Percentiles rank a stretch among this genome's conserved stretches.
These are phyloP conservation scores for Phialocephala sp. DNA, from an alignment of 2,329 filamentous ascomycete species.

Conservation along the genomic window DNA sequence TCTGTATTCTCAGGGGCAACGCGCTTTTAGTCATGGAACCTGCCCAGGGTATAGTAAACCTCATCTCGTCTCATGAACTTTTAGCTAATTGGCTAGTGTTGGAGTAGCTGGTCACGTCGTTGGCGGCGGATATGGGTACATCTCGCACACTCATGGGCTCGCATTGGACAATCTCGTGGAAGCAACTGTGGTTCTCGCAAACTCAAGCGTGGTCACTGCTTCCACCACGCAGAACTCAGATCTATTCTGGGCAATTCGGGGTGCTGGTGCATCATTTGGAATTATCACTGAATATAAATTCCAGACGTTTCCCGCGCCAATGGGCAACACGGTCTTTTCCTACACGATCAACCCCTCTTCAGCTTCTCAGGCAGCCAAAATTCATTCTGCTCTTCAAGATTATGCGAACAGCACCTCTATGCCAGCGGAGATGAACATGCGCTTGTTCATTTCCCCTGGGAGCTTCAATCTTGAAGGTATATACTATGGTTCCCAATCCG, in stretches of 20 bases:
- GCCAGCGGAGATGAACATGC: slow-evolving; percentile 30
- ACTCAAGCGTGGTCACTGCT: slow-evolving; percentile 40
- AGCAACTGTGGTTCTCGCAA: slow-evolving; percentile 28
- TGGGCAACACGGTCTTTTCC: slow-evolving; percentile 24
- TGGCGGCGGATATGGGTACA: slow-evolving; percentile 31
- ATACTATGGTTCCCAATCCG: slow-evolving; percentile 26
- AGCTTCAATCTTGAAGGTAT: slow-evolving; percentile 23
- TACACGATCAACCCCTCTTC: slow-evolving; percentile 17
- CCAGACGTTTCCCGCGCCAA: slow-evolving; percentile 59
- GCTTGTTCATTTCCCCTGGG: slow-evolving; percentile 21
- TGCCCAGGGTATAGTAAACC: slow-evolving; percentile 44
- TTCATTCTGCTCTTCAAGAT: slow-evolving; percentile 21
- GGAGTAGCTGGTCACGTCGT: slow-evolving; percentile 30
- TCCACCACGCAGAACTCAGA: slow-evolving; percentile 50
- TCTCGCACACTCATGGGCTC: slow-evolving; percentile 30
- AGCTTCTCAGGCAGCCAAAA: slow-evolving; percentile 12
- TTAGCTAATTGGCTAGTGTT: slow-evolving; percentile 18
- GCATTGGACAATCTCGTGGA: slow-evolving; percentile 29
- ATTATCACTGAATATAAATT: slow-evolving; percentile 41
- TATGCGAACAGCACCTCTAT: slow-evolving; percentile 29
- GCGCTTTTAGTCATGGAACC: slow-evolving; percentile 50
- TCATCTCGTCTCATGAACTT: not conserved
- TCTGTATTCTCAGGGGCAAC: slow-evolving; percentile 44
- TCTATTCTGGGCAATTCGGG: slow-evolving; percentile 52
- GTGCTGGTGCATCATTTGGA: slow-evolving; percentile 44